Conservation (phyloP, 768 basidiomycete genomes). For the Pulveroboletus sp. region DNA sequence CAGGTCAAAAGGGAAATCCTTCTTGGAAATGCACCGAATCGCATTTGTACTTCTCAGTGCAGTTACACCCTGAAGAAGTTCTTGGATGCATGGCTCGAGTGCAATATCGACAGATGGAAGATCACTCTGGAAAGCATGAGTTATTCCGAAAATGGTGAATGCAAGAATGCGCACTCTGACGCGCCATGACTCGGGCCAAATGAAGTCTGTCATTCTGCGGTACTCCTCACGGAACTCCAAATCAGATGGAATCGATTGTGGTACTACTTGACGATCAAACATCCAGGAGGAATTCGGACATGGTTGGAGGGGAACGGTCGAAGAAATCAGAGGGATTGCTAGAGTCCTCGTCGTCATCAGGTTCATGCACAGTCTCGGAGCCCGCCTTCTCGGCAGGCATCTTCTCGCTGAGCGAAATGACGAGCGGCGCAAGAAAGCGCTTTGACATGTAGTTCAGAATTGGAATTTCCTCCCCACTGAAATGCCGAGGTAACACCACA, state of each 20-base stretch:
- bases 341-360: not conserved
- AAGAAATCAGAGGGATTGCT: not conserved
- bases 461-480: slow-evolving; percentile 1
- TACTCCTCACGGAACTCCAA: slow-evolving; percentile 2
- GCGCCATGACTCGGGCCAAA: slow-evolving; percentile 9
- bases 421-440: not conserved
- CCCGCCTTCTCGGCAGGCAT: not conserved
- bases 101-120: slow-evolving; percentile 9
- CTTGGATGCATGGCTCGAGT: slow-evolving; percentile 6
- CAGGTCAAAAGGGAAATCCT: slow-evolving; percentile 5
- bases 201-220: slow-evolving; percentile 1
- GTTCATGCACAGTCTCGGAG: not conserved
- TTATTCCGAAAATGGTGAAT: not conserved
- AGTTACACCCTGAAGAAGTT: not conserved
- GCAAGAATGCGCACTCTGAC: not conserved
- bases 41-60: not conserved
- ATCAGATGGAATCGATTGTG: slow-evolving; percentile 3
- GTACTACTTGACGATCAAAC: slow-evolving; percentile 9
- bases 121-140: not conserved
- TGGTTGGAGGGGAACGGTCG: not conserved
- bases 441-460: slow-evolving; percentile 4
- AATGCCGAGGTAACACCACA: slow-evolving; percentile 6
- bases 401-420: not conserved
- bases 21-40: not conserved
- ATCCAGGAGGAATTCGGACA: slow-evolving; percentile 11